Conservation (phyloP, 2,329 filamentous ascomycete genomes). For the Mycosphaerella sp. region DNA sequence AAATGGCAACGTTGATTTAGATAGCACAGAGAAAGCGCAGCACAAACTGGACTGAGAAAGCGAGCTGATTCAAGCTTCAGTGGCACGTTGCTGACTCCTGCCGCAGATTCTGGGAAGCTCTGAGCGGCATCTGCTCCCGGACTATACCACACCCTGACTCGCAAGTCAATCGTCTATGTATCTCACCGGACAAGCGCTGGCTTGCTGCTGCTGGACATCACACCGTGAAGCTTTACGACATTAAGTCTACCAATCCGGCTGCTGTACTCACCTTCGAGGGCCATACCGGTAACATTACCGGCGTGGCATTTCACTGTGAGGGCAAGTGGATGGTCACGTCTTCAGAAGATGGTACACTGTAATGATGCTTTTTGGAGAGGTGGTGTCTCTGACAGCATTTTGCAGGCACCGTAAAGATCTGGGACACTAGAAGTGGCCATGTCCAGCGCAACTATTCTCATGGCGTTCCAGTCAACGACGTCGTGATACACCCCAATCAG, state of each 20-base stretch:
- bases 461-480: slow-evolving; percentile 84
- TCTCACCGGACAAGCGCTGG: slow-evolving; percentile 95
- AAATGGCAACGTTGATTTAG: no score
- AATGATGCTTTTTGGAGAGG: not conserved
- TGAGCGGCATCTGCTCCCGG: slow-evolving; percentile 94
- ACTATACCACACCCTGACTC: slow-evolving; percentile 98
- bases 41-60: no score
- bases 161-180: slow-evolving; percentile 96
- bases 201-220: slow-evolving; percentile 76
- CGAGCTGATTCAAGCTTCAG: not conserved
- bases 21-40: no score
- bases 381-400: slow-evolving; percentile 3
- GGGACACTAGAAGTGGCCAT: slow-evolving; percentile 80
- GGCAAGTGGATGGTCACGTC: slow-evolving; percentile 99
- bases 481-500: slow-evolving; percentile 99
- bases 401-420: slow-evolving; percentile 75
- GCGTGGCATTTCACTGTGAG: slow-evolving; percentile 95
- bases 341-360: slow-evolving; percentile 68
- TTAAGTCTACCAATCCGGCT: slow-evolving; percentile 96
- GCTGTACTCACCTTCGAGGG: slow-evolving; percentile 91
- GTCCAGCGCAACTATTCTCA: slow-evolving; percentile 93
- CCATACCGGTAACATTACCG: slow-evolving; percentile 92
- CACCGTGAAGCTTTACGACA: slow-evolving; percentile 95
- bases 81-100: not conserved
- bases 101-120: slow-evolving; percentile 89